These are phyloP conservation scores for Daldinia vernicosa DNA, from an alignment of 495 filamentous ascomycete genomes.

Conservation along the genomic window DNA sequence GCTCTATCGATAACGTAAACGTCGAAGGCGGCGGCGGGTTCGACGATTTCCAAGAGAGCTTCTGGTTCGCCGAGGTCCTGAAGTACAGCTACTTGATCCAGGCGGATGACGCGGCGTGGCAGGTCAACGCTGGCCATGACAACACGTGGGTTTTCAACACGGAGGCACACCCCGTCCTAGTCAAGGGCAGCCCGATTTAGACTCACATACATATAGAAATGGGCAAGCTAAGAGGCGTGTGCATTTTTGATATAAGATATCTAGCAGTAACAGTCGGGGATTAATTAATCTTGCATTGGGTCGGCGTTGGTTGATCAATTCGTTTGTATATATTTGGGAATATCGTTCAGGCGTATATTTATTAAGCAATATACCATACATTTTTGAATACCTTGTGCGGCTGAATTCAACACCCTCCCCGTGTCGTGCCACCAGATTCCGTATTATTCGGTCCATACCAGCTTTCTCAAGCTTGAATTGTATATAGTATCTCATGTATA, in stretches of 20 bases:
- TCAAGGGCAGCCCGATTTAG: slow-evolving; percentile 55
- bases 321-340: slow-evolving; percentile 9
- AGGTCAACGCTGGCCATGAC: slow-evolving; percentile 64
- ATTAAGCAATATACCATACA: slow-evolving; percentile 34
- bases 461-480: background rate
- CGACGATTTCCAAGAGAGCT: slow-evolving; percentile 82
- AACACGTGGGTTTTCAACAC: slow-evolving; percentile 85
- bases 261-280: background rate
- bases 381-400: background rate
- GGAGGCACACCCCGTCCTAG: slow-evolving; percentile 80
- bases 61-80: slow-evolving; percentile 88
- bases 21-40: slow-evolving; percentile 65
- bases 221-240: background rate
- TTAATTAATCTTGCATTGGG: slow-evolving; percentile 23
- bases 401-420: background rate
- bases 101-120: slow-evolving; percentile 69
- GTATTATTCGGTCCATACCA: background rate
- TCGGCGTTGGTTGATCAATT: slow-evolving; percentile 19
- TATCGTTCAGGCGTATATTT: background rate
- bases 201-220: background rate
- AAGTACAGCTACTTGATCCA: slow-evolving; percentile 85
- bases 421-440: background rate
- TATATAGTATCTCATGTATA: background rate
- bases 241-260: background rate
- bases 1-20: slow-evolving; percentile 73